These are phyloP conservation scores for Fusarium marasasianum DNA, from an alignment of 2,329 filamentous ascomycete genomes.

Conservation along the genomic window DNA sequence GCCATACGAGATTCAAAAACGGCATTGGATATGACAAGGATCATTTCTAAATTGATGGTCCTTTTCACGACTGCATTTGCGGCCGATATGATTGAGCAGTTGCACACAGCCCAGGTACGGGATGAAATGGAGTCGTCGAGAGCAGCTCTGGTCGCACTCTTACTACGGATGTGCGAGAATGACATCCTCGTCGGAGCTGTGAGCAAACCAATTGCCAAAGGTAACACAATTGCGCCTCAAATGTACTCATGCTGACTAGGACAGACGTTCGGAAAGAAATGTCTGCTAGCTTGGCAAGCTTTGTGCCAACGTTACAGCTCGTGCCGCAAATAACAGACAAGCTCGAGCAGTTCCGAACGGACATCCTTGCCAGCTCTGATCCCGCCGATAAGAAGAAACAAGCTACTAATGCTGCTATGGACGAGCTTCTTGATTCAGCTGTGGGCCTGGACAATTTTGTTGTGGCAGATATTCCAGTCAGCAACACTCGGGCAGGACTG, in stretches of 20 bases:
- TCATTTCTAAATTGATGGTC: constrained; percentile 67
- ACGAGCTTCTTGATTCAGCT: constrained; percentile 66
- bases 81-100: constrained; percentile 58
- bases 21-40: constrained; percentile 60
- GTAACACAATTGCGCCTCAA: constrained; percentile 46
- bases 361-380: constrained; percentile 65
- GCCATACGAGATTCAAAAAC: constrained; percentile 58
- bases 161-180: constrained; percentile 71
- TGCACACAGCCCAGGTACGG: constrained; percentile 55
- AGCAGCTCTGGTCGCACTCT: constrained; percentile 70
- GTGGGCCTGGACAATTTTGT: constrained; percentile 65
- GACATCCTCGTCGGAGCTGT: constrained; percentile 63
- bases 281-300: constrained; percentile 60
- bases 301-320: constrained; percentile 67
- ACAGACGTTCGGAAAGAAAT: constrained; percentile 59
- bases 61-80: constrained; percentile 63
- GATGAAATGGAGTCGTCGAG: constrained; percentile 70
- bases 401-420: constrained; percentile 59
- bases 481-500: constrained; percentile 82
- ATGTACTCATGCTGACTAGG: background rate
- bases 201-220: constrained; percentile 61
- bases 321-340: constrained; percentile 62
- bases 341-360: constrained; percentile 66
- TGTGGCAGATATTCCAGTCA: constrained; percentile 71
- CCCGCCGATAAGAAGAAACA: constrained; percentile 63